A percentile compares a stretch with the other conserved stretches of the same genome.
phyloP scores from a whole-genome alignment of 305 asterid genomes.

The Solanum hybrid region DNA sequence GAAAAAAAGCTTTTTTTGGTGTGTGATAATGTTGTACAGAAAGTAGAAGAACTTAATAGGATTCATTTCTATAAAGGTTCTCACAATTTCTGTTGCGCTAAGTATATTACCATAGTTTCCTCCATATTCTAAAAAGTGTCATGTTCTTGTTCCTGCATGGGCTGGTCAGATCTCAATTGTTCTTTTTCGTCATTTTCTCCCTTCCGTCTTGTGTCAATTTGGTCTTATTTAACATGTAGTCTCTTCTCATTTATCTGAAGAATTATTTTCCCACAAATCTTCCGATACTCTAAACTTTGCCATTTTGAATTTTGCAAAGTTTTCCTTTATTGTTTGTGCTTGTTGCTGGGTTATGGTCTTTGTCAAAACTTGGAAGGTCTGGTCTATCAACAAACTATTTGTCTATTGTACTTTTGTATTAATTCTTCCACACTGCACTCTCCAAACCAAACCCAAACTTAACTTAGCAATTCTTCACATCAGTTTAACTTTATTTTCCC shows the following conservation, averaged over 20 bases:
- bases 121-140: background rate
- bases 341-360: background rate
- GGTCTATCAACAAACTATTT: background rate
- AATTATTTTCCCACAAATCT: background rate
- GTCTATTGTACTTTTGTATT: background rate
- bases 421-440: background rate
- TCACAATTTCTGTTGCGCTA: too few relatives aligned
- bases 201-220: background rate
- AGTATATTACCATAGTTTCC: too few relatives aligned
- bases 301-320: background rate
- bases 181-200: background rate
- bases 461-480: background rate
- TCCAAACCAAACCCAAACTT: background rate
- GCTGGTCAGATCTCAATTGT: background rate
- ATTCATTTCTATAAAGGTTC: too few relatives aligned
- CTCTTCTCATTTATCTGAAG: background rate
- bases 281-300: background rate
- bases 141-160: background rate
- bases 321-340: background rate
- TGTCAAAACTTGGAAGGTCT: background rate
- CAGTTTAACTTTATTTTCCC: background rate
- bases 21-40: too few relatives aligned
- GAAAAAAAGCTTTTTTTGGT: too few relatives aligned
- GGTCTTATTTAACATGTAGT: background rate
- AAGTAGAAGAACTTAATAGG: too few relatives aligned